These are phyloP conservation scores for Aspergillus egyptiacus DNA, from an alignment of 495 filamentous ascomycete genomes.

Conservation along the genomic window DNA sequence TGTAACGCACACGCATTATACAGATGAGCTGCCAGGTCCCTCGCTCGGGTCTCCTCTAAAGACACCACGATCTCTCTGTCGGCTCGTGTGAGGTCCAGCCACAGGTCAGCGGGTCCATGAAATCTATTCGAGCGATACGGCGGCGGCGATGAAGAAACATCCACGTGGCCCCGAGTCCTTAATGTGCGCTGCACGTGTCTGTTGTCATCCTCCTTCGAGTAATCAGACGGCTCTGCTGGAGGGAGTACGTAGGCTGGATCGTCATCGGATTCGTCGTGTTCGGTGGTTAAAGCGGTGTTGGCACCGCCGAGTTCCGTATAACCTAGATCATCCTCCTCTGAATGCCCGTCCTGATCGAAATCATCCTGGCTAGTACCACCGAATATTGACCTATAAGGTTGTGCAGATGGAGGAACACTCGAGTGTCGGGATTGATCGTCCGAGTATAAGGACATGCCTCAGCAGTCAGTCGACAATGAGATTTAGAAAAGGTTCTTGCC, in stretches of 20 bases:
- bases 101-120: constrained; percentile 51
- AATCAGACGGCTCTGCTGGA: constrained; percentile 15
- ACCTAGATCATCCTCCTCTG: background rate
- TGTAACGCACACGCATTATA: constrained; percentile 67
- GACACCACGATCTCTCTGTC: constrained; percentile 55
- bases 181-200: background rate
- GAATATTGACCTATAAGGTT: constrained; percentile 32
- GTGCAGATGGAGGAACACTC: constrained; percentile 31
- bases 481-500: background rate
- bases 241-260: constrained; percentile 22
- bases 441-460: constrained; percentile 35
- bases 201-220: background rate
- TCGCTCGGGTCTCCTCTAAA: constrained; percentile 49
- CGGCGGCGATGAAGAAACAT: constrained; percentile 12
- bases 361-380: constrained; percentile 28
- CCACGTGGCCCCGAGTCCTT: background rate
- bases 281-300: background rate
- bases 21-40: constrained; percentile 67
- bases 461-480: background rate
- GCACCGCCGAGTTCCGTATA: background rate
- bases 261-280: constrained; percentile 21
- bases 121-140: constrained; percentile 47
- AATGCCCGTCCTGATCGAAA: constrained; percentile 1
- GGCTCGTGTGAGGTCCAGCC: constrained; percentile 49
- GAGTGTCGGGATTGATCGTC: constrained; percentile 22